phyloP scores from a whole-genome alignment of 495 filamentous ascomycete genomes.

The Cenococcum geophilum region DNA sequence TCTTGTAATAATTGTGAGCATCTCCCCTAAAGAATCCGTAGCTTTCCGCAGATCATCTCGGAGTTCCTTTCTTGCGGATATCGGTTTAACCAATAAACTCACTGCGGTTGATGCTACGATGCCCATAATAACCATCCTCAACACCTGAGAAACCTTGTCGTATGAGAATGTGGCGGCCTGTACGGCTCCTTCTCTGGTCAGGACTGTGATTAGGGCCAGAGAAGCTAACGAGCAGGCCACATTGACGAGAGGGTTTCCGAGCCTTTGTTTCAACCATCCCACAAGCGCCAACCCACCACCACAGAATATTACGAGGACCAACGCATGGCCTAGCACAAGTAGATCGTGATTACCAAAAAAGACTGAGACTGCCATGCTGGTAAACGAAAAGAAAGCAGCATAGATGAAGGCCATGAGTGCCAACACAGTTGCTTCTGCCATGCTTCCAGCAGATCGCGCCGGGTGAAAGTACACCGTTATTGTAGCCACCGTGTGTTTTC shows the following conservation, averaged over 20 bases:
- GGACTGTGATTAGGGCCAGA: conserved; percentile 83
- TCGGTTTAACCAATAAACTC: conserved; percentile 71
- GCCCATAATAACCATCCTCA: conserved; percentile 89
- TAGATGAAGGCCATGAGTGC: conserved; percentile 77
- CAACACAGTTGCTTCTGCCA: conserved; percentile 83
- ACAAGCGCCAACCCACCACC: conserved; percentile 85
- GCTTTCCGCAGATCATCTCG: conserved; percentile 67
- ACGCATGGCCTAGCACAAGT: conserved; percentile 64
- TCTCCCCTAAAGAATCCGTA: conserved; percentile 70
- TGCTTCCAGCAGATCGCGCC: conserved; percentile 81
- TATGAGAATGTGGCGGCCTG: conserved; percentile 73
- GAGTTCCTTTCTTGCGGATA: conserved; percentile 70
- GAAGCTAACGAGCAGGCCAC: conserved; percentile 85
- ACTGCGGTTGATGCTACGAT: conserved; percentile 68
- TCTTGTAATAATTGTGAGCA: conserved; percentile 74
- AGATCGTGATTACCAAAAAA: conserved; percentile 63
- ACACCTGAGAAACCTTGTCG: conserved; percentile 76
- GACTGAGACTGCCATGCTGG: conserved; percentile 80
- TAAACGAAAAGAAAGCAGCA: conserved; percentile 69
- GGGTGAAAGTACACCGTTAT: conserved; percentile 96
- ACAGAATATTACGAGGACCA: conserved; percentile 82
- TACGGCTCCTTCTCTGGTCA: conserved; percentile 88
- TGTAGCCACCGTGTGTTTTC: conserved; percentile 92
- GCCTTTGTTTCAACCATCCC: conserved; percentile 85
- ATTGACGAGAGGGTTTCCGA: conserved; percentile 81